phyloP scores from a whole-genome alignment of 2,329 filamentous ascomycete genomes.

The Thielaviopsis euricoi region DNA sequence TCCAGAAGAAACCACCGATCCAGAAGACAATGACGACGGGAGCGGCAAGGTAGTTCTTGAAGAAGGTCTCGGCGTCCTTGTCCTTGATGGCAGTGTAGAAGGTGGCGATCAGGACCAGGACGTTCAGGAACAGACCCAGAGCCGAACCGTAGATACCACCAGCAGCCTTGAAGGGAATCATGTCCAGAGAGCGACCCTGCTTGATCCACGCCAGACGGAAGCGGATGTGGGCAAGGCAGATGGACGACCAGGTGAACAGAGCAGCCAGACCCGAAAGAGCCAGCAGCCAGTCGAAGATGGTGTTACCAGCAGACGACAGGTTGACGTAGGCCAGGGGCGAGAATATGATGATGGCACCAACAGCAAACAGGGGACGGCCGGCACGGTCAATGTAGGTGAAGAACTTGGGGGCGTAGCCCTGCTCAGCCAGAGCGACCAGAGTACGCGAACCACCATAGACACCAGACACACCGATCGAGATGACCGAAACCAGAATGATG shows the following conservation, averaged over 20 bases:
- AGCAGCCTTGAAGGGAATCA: constrained; percentile 45
- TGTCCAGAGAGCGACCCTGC: constrained; percentile 43
- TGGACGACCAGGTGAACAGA: constrained; percentile 50
- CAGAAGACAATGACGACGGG: constrained; percentile 39
- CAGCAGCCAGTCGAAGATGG: constrained; percentile 47
- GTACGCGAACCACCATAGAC: constrained; percentile 40
- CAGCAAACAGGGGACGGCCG: constrained; percentile 32
- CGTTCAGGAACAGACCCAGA: constrained; percentile 40
- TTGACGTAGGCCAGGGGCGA: constrained; percentile 32
- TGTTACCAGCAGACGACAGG: constrained; percentile 26
- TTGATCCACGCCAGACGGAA: constrained; percentile 44
- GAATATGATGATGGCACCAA: constrained; percentile 28
- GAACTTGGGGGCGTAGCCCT: constrained; percentile 37
- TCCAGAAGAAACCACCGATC: constrained; percentile 44
- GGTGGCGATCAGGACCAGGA: constrained; percentile 35
- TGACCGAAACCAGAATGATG: constrained; percentile 35
- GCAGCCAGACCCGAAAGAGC: constrained; percentile 45
- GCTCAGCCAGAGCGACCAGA: constrained; percentile 36
- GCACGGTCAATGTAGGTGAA: constrained; percentile 37
- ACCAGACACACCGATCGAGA: constrained; percentile 36
- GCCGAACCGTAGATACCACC: constrained; percentile 46
- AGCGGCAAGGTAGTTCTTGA: constrained; percentile 35
- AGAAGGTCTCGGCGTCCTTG: constrained; percentile 31
- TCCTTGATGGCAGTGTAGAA: constrained; percentile 33
- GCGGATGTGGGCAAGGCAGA: constrained; percentile 50